Percentiles rank a stretch among this genome's conserved stretches.
phyloP scores from a whole-genome alignment of 139 green algal species.

The Desmodesmus armatus region DNA sequence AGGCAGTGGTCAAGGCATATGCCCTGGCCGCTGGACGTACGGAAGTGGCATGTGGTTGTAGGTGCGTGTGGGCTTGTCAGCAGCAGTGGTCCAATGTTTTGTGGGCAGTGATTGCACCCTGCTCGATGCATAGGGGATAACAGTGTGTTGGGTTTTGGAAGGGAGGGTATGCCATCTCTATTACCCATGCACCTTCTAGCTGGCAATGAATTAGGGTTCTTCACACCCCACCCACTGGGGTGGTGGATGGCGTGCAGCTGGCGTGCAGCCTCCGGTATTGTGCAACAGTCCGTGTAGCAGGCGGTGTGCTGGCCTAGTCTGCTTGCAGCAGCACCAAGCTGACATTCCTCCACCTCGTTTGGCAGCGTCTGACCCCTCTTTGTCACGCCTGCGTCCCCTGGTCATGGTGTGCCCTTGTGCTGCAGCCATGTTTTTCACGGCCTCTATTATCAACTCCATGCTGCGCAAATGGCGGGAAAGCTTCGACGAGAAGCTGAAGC shows the following conservation, averaged over 20 bases:
- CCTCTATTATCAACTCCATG: slow-evolving; percentile 28
- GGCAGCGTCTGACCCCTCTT: no score
- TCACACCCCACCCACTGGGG: no score
- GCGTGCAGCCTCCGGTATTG: neutral
- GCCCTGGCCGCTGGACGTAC: slow-evolving; percentile 53
- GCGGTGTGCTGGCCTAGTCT: no score
- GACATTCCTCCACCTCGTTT: neutral
- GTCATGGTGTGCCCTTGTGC: neutral
- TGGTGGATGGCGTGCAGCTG: no score
- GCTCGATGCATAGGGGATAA: no score
- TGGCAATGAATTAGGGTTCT: no score
- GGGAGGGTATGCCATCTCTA: no score
- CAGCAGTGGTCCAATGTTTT: neutral
- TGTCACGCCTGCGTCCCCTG: neutral
- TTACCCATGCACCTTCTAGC: neutral
- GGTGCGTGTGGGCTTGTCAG: slow-evolving; percentile 60
- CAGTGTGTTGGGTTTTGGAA: no score
- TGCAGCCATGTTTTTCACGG: slow-evolving; percentile 51
- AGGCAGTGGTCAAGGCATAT: slow-evolving; percentile 43
- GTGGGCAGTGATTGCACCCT: neutral
- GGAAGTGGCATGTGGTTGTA: slow-evolving; percentile 75
- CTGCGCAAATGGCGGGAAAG: slow-evolving; percentile 43
- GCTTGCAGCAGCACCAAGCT: neutral
- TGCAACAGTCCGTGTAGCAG: slow-evolving; percentile 3
- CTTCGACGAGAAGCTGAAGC: slow-evolving; percentile 55